These are phyloP conservation scores for Petrea volubilis DNA, from an alignment of 257 asterid genomes.

Conservation along the genomic window DNA sequence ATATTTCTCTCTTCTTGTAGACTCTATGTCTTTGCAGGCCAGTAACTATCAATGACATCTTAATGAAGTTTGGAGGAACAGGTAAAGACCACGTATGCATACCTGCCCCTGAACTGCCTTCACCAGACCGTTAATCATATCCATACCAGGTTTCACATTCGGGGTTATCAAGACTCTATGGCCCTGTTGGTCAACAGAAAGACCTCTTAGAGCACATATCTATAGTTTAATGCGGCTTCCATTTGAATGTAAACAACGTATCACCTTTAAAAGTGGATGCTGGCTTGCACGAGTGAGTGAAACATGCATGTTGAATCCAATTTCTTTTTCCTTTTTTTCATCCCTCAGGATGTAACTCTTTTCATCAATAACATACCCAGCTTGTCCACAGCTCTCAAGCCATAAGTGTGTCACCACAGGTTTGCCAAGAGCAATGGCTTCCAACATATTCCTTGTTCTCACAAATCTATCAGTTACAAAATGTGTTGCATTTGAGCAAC, in stretches of 20 bases:
- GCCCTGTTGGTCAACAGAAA: slow-evolving; percentile 48
- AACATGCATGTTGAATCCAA: slow-evolving; percentile 64
- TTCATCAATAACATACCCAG: slow-evolving; percentile 57
- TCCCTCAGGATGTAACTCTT: slow-evolving; percentile 69
- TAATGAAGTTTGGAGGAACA: slow-evolving; percentile 2
- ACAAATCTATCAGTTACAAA: slow-evolving; percentile 68
- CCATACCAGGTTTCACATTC: slow-evolving; percentile 57
- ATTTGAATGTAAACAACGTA: background rate
- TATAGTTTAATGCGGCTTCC: slow-evolving; percentile 9
- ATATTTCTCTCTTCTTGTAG: background rate
- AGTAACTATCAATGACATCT: background rate
- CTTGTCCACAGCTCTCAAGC: slow-evolving; percentile 79
- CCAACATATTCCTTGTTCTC: slow-evolving; percentile 79
- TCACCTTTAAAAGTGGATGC: slow-evolving; percentile 71
- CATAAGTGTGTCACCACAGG: slow-evolving; percentile 76
- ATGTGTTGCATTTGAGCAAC: slow-evolving; percentile 75
- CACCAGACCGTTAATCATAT: slow-evolving; percentile 56
- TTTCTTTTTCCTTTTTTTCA: slow-evolving; percentile 73
- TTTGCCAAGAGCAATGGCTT: slow-evolving; percentile 73
- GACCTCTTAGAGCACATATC: slow-evolving; percentile 1
- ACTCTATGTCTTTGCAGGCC: too few species aligned
- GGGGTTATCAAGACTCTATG: slow-evolving; percentile 61
- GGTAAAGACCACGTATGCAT: slow-evolving; percentile 12
- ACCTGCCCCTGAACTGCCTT: slow-evolving; percentile 77
- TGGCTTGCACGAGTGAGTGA: slow-evolving; percentile 63